Conservation (phyloP, 768 basidiomycete species). For the Crassisporium funariophilum region DNA sequence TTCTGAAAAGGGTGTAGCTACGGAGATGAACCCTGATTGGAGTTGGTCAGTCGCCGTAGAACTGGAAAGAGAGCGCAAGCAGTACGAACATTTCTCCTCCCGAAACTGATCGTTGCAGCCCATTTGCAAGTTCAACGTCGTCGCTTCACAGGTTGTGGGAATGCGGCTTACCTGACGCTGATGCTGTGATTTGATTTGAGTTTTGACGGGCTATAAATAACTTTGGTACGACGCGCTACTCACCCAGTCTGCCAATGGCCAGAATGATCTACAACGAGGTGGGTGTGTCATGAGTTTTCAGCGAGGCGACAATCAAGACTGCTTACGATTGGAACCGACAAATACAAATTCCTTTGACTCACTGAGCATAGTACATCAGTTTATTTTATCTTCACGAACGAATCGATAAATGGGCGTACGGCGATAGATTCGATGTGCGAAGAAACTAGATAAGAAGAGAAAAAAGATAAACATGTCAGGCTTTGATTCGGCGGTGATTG, state of each 20-base stretch:
- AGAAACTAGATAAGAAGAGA: slow-evolving; percentile 26
- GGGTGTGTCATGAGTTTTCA: background rate
- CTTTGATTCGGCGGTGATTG: no score
- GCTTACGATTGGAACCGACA: slow-evolving; percentile 10
- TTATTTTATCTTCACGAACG: background rate
- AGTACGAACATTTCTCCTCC: slow-evolving; percentile 5
- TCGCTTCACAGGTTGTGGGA: background rate
- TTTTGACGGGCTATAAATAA: background rate
- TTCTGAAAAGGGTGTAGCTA: slow-evolving; percentile 4
- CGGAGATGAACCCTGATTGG: slow-evolving; percentile 3
- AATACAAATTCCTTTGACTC: slow-evolving; percentile 15
- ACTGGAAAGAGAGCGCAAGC: background rate
- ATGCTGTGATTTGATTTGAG: slow-evolving; percentile 14
- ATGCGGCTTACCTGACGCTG: slow-evolving; percentile 27
- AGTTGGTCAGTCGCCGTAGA: background rate
- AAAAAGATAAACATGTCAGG: background rate
- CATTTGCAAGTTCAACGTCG: background rate
- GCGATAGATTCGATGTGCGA: slow-evolving; percentile 38
- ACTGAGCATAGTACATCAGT: slow-evolving; percentile 2
- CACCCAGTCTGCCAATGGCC: slow-evolving; percentile 9
- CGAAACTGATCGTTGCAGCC: slow-evolving; percentile 12
- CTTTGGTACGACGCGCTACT: background rate
- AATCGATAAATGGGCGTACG: slow-evolving; percentile 24
- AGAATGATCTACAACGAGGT: slow-evolving; percentile 19
- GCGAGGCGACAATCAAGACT: background rate